phyloP scores from a whole-genome alignment of 1,284 basidiomycete species.

The Tranzscheliella williamsii region DNA sequence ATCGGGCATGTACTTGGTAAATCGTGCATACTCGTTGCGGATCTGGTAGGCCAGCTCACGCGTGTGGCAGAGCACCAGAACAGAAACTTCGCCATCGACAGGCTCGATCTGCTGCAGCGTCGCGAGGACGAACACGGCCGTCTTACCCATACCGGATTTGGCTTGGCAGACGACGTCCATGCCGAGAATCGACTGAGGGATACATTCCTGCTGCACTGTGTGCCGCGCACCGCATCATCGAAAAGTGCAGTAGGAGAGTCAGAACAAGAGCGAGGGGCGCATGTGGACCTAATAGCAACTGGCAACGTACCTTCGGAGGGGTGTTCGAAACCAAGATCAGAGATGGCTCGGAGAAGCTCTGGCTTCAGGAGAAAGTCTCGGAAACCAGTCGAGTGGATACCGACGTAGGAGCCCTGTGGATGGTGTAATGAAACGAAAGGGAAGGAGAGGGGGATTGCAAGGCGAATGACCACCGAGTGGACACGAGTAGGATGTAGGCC shows the following conservation, averaged over 20 bases:
- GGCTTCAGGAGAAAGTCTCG: constrained; percentile 92
- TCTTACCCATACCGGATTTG: constrained; percentile 99
- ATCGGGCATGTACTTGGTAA: constrained; percentile 99
- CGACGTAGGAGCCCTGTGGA: constrained; percentile 59
- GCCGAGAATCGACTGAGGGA: constrained; percentile 97
- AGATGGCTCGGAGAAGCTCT: constrained; percentile 94
- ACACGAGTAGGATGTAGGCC: too few relatives aligned
- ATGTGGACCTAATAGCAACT: too few relatives aligned
- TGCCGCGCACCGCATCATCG: too few relatives aligned
- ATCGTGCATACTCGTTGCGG: constrained; percentile 98
- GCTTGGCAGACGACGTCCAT: constrained; percentile 99
- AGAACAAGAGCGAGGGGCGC: neutral
- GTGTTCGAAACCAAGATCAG: constrained; percentile 98
- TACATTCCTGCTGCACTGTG: constrained; percentile 98
- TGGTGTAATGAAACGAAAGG: neutral
- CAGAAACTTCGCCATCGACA: constrained; percentile 95
- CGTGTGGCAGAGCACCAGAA: constrained; percentile 97
- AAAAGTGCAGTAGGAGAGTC: too few relatives aligned
- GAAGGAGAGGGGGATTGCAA: too few relatives aligned
- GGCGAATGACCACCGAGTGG: too few relatives aligned
- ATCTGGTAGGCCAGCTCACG: constrained; percentile 99
- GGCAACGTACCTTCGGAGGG: constrained; percentile 85
- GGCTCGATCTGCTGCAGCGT: constrained; percentile 98
- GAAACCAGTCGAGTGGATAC: constrained; percentile 61
- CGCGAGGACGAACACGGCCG: constrained; percentile 97